Evolutionary conservation across 202 grass and related monocot species (phyloP), one percentile per base, ranked within the genome.

Genomic region (Cymbopogon flexuosus): DNA sequence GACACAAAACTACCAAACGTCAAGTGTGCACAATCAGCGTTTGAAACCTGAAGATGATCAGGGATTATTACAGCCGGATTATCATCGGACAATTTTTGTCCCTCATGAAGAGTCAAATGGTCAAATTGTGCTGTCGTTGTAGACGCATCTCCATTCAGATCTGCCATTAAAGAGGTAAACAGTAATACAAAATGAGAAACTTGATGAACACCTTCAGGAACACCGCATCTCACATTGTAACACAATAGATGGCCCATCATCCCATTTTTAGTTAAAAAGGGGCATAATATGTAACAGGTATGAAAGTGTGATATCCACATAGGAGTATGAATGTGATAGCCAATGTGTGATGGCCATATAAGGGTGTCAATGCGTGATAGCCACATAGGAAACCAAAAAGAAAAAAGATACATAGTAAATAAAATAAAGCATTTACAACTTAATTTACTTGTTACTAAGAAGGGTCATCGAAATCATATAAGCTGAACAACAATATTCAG

Each of bases 1-100:
- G 92, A 94, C 70, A 86, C 88, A 68, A 94, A 94, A 70, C 92
- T 94, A 70, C 92, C 92, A 74, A 94, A 94, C 21, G 89, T 91
- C 42, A 94, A 75, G 68, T 94, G 86, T 18, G 78, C 89, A 52
- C 79, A 87, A 51, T 91, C 92, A 8, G 78, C 86, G 74, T 91
- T 89, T 73, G 92, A 89, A 89, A 94, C 87, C 84, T 89, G 89
- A 62, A 94, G 89, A 75, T 94, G 87, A 45, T 80, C 71, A 46
- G 92, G 92, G 39, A 94, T 94, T 83, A 94, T 94, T 65, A 94
- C 89, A 80, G 92, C 92, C 7, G 92, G 87, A 58, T 84, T 89
- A 33, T 91, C 78, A 56, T 91, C 89, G 65, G 78, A 68, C 67
- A 82, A 39, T 87, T 89, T 94, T 70, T 84, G 29, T 52, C 5